Evolutionary conservation across 2,329 filamentous ascomycete species (phyloP).

Genomic region (Rutstroemia sydowiana): DNA sequence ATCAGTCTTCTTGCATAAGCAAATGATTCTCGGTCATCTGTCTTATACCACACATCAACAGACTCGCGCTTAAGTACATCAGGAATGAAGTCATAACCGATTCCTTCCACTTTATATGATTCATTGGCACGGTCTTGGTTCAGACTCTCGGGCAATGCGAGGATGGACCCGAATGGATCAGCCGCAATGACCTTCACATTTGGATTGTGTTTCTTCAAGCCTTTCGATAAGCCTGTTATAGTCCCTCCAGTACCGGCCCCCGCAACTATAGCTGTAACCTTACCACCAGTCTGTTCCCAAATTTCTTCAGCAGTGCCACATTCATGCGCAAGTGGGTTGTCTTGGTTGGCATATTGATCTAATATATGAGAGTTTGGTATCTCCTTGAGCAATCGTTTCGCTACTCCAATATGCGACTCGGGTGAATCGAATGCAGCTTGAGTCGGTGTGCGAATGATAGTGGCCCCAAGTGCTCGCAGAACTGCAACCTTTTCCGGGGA

Average conservation of each 20-base stretch:
- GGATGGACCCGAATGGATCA: slow-evolving; percentile 85
- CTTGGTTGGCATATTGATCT: slow-evolving; percentile 86
- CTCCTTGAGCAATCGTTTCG: slow-evolving; percentile 82
- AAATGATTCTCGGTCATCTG: slow-evolving; percentile 86
- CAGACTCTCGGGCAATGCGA: slow-evolving; percentile 71
- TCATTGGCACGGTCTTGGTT: slow-evolving; percentile 78
- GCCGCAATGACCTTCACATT: slow-evolving; percentile 85
- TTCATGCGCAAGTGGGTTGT: slow-evolving; percentile 94
- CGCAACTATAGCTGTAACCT: slow-evolving; percentile 75
- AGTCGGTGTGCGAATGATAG: slow-evolving; percentile 95
- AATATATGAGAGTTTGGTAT: slow-evolving; percentile 95
- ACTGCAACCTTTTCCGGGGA: slow-evolving; percentile 96
- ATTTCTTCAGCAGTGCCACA: slow-evolving; percentile 93
- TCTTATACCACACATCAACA: slow-evolving; percentile 98
- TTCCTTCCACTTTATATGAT: slow-evolving; percentile 95
- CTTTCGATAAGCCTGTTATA: slow-evolving; percentile 80
- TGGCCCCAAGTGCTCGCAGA: slow-evolving; percentile 84
- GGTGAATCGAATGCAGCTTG: slow-evolving; percentile 91
- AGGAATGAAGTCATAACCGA: slow-evolving; percentile 97
- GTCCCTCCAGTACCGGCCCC: slow-evolving; percentile 95
- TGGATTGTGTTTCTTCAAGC: slow-evolving; percentile 79
- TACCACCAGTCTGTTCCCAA: slow-evolving; percentile 81
- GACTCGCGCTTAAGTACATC: slow-evolving; percentile 76
- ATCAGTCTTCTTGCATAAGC: slow-evolving; percentile 84
- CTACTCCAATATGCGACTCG: slow-evolving; percentile 95